Percentiles rank a stretch among this genome's conserved stretches.
Evolutionary conservation across 2,329 filamentous ascomycete species (phyloP).

Genomic region (Colletotrichum magnum): DNA sequence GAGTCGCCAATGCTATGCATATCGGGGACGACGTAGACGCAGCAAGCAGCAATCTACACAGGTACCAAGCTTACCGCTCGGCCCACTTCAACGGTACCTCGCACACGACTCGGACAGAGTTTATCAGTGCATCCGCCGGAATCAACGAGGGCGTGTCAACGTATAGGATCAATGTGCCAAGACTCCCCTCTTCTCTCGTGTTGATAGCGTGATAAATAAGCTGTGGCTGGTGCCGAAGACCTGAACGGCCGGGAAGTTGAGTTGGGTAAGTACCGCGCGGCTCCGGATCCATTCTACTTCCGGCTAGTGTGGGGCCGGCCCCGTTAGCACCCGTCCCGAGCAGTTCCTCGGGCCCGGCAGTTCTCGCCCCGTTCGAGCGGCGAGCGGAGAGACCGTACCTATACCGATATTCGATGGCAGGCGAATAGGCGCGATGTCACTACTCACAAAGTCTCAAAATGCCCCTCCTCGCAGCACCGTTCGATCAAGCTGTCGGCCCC

Average conservation of each 20-base stretch:
- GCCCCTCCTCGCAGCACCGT: neutral
- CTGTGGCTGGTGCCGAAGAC: neutral
- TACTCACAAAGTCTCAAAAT: too few species aligned
- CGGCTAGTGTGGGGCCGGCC: neutral
- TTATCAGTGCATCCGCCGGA: conserved; percentile 1
- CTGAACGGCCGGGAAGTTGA: neutral
- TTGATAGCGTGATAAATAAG: too few species aligned
- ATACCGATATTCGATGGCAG: too few species aligned
- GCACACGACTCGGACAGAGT: conserved; percentile 12
- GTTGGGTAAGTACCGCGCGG: neutral
- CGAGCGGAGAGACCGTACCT: too few species aligned
- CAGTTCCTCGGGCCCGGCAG: too few species aligned
- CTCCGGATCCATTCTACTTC: conserved; percentile 2
- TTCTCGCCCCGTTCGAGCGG: too few species aligned
- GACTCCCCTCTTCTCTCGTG: neutral
- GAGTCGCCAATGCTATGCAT: too few species aligned
- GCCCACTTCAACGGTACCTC: neutral
- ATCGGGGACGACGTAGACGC: too few species aligned
- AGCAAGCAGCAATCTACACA: too few species aligned
- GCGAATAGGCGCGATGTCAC: too few species aligned
- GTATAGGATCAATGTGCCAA: neutral
- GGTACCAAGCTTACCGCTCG: neutral
- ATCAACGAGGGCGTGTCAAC: neutral
- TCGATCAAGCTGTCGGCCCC: neutral
- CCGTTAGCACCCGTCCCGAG: neutral